Percentiles rank a stretch among this genome's conserved stretches.
These are phyloP conservation scores for Penicillium atrosanguineum DNA, from an alignment of 495 filamentous ascomycete species.

Conservation along the genomic window DNA sequence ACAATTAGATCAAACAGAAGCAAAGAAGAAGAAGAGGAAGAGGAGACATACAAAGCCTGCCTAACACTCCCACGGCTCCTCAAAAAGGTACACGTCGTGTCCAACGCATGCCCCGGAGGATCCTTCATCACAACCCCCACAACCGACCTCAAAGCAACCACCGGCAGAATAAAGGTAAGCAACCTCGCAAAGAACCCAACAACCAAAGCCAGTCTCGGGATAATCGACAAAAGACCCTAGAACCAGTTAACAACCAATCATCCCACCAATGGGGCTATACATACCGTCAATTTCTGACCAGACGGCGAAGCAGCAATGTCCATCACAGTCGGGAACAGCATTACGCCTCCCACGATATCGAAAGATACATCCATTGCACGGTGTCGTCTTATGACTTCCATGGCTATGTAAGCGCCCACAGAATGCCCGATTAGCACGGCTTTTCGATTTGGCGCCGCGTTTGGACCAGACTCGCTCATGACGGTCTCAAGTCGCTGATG, in stretches of 20 bases:
- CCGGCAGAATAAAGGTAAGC: slow-evolving; percentile 44
- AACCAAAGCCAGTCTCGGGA: slow-evolving; percentile 53
- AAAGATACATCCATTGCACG: slow-evolving; percentile 29
- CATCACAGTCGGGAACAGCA: slow-evolving; percentile 76
- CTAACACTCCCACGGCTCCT: slow-evolving; percentile 60
- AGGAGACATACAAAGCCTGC: slow-evolving; percentile 59
- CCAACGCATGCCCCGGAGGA: slow-evolving; percentile 55
- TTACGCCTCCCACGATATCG: slow-evolving; percentile 57
- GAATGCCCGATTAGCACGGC: slow-evolving; percentile 83
- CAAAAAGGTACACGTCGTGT: slow-evolving; percentile 62
- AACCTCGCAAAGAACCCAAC: slow-evolving; percentile 53
- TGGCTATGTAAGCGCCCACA: slow-evolving; percentile 73
- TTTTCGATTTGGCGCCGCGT: slow-evolving; percentile 25
- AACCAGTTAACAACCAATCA: not conserved
- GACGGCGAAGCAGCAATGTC: slow-evolving; percentile 66
- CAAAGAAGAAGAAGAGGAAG: not conserved
- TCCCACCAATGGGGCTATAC: slow-evolving; percentile 2
- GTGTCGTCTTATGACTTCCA: slow-evolving; percentile 65
- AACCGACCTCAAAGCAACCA: slow-evolving; percentile 35
- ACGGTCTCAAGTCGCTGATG: slow-evolving; percentile 32
- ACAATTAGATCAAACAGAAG: not conserved
- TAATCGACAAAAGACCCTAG: slow-evolving; percentile 42
- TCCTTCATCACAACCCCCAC: slow-evolving; percentile 46
- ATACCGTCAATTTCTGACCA: slow-evolving; percentile 56
- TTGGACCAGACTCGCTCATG: not conserved